A percentile compares a stretch with the other conserved stretches of the same genome.
These are phyloP conservation scores for Opeltia flavorubescens DNA, from an alignment of 495 filamentous ascomycete genomes.

Conservation along the genomic window DNA sequence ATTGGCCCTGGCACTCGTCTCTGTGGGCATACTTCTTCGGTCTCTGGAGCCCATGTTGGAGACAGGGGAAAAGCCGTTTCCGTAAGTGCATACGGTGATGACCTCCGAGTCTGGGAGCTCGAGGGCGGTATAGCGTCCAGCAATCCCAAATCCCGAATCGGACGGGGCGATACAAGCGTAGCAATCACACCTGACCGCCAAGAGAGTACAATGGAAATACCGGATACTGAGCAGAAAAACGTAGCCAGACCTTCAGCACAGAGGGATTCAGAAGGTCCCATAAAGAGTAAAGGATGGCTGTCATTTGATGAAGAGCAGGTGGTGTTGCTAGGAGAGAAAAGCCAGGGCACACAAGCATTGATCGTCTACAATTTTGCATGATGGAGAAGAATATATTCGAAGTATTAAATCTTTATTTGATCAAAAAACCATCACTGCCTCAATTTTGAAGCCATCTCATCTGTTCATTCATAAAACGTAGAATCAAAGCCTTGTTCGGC, in stretches of 20 bases:
- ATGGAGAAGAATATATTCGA: background rate
- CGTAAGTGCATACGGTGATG: slow-evolving; percentile 65
- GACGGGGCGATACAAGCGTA: slow-evolving; percentile 38
- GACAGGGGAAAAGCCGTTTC: slow-evolving; percentile 82
- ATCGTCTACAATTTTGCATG: slow-evolving; percentile 79
- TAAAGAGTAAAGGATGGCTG: slow-evolving; percentile 46
- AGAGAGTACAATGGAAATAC: slow-evolving; percentile 2
- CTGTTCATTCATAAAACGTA: no score
- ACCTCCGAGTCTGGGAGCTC: slow-evolving; percentile 88
- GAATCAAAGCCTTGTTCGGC: no score
- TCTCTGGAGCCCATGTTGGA: slow-evolving; percentile 75
- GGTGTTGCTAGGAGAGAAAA: slow-evolving; percentile 63
- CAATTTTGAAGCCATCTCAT: no score
- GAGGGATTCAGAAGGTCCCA: slow-evolving; percentile 24
- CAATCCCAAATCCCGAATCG: slow-evolving; percentile 21
- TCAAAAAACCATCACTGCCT: no score
- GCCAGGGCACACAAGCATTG: slow-evolving; percentile 52
- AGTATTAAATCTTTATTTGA: background rate
- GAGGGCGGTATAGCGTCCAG: slow-evolving; percentile 51
- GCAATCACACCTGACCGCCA: slow-evolving; percentile 30
- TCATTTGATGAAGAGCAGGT: slow-evolving; percentile 94
- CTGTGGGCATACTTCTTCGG: slow-evolving; percentile 90
- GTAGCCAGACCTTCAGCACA: slow-evolving; percentile 10
- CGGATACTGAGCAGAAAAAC: slow-evolving; percentile 2
- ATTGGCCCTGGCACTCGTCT: slow-evolving; percentile 65